phyloP scores from a whole-genome alignment of 371 early-diverging fungal genomes.

The Mucor mucedo region DNA sequence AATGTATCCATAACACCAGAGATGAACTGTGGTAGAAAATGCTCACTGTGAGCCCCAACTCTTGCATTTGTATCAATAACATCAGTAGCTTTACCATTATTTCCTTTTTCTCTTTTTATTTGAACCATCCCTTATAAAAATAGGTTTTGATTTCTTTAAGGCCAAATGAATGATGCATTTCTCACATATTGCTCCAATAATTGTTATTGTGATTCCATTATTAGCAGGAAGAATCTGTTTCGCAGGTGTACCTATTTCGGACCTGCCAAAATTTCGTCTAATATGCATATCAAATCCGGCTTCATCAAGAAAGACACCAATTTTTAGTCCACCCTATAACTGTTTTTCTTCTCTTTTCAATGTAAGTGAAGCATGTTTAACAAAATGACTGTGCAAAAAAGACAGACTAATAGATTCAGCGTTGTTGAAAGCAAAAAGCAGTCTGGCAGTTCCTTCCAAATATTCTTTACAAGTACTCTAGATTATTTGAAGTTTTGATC shows the following conservation, averaged over 20 bases:
- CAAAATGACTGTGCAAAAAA: constrained; percentile 1
- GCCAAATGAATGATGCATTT: constrained; percentile 18
- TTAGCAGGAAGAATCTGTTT: constrained; percentile 18
- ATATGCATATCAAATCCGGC: constrained; percentile 26
- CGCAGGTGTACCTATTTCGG: constrained; percentile 17
- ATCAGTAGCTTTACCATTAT: too few species aligned
- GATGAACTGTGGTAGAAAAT: too few species aligned
- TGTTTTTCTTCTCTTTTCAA: too few species aligned
- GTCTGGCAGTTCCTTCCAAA: background rate
- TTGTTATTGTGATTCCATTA: constrained; percentile 18
- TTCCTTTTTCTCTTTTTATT: constrained; percentile 6
- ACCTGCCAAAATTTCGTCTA: constrained; percentile 19
- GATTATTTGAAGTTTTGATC: constrained; percentile 1
- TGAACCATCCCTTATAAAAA: background rate
- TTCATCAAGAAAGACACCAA: constrained; percentile 6
- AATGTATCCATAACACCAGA: too few species aligned
- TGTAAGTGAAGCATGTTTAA: too few species aligned
- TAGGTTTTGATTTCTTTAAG: constrained; percentile 22
- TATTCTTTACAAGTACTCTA: constrained; percentile 2
- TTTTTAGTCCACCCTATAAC: too few species aligned
- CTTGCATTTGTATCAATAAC: too few species aligned
- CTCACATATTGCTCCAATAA: constrained; percentile 24
- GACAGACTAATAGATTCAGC: constrained; percentile 11
- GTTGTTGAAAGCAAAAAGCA: constrained; percentile 8
- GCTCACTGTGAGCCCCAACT: too few species aligned